Base-by-base conservation (phyloP, 208 protist species). In the Wallacemonas rigidus region DNA sequence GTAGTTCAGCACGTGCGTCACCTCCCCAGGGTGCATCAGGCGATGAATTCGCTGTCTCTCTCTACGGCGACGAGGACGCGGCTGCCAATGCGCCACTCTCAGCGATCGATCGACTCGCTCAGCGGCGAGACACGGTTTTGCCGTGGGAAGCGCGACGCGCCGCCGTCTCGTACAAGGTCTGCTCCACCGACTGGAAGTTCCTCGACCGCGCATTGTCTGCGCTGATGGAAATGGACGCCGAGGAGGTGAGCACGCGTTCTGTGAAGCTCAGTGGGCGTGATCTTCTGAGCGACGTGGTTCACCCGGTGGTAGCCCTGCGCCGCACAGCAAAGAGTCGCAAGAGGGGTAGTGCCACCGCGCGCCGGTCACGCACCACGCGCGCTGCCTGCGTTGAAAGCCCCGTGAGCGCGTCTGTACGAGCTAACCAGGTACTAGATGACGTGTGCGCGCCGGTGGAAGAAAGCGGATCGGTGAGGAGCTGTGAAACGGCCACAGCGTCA, bases 131-230 rank as follows among this genome's bases (percentile, higher is more conserved):
- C 39, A 80, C 83, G 6, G 79, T 77, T 39, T 67, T 94, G 11
- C 89, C 89, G 11, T 94, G 89, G 89, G 79, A 81, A 45, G 85
- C 83, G 35, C 82, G 88, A n/a, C 83, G 79, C 26, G 87, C 74
- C 71, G 62, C 72, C 11, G 60, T 87, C 1, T 83, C 77, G 45
- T 89, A 92, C 78, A 55, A 80, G 36, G 69, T 75, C 12, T 76
- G 83, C 71, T 60, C 77, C 38, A 47, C 76, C 3, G 82, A 90
- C 41, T 91, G 81, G 85, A 79, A 83, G 36, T 89, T 85, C 45
- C 69, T 92, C 15, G 85, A 94, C 58, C 79, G 77, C 12, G 74
- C 82, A 6, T 65, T 91, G 2, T 67, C 81, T 8, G 76, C 80
- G 35, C 71, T 88, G 48, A 68, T 79, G 17, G 75, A 76, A n/a